These are phyloP conservation scores for Pestalotiopsis sp. DNA, from an alignment of 2,329 filamentous ascomycete genomes.

Conservation along the genomic window DNA sequence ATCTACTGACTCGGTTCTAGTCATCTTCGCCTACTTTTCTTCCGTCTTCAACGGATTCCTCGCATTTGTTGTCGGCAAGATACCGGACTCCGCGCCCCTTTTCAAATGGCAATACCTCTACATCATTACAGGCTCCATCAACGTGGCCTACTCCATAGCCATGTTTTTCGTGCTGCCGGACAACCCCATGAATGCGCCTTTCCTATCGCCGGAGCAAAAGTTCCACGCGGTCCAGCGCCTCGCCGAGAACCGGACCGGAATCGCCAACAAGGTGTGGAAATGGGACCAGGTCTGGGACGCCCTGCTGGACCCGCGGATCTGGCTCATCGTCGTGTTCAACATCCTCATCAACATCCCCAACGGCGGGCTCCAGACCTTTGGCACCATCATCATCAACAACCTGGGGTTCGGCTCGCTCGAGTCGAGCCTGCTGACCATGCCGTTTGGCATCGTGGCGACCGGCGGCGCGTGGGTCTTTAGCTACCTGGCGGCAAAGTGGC, in stretches of 20 bases:
- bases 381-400: conserved; percentile 28
- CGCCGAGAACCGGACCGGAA: conserved; percentile 40
- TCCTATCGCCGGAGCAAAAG: conserved; percentile 31
- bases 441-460: conserved; percentile 25
- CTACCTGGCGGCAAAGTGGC: conserved; percentile 24
- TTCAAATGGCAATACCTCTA: conserved; percentile 32
- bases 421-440: conserved; percentile 26
- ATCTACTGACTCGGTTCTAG: background rate
- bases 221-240: conserved; percentile 33
- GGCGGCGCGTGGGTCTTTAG: conserved; percentile 24
- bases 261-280: conserved; percentile 30
- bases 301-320: conserved; percentile 26
- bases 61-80: conserved; percentile 30
- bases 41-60: conserved; percentile 30
- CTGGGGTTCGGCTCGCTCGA: conserved; percentile 24
- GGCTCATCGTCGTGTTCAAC: conserved; percentile 30
- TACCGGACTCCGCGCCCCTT: conserved; percentile 23
- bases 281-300: conserved; percentile 31
- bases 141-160: conserved; percentile 28
- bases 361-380: conserved; percentile 29
- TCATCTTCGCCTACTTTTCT: conserved; percentile 38
- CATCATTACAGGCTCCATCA: conserved; percentile 33
- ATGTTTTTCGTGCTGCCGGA: conserved; percentile 34
- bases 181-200: conserved; percentile 37
- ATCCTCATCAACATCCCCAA: conserved; percentile 32